Base-by-base conservation (phyloP, 73 alveolate species). In the Paramecium biaurelia region DNA sequence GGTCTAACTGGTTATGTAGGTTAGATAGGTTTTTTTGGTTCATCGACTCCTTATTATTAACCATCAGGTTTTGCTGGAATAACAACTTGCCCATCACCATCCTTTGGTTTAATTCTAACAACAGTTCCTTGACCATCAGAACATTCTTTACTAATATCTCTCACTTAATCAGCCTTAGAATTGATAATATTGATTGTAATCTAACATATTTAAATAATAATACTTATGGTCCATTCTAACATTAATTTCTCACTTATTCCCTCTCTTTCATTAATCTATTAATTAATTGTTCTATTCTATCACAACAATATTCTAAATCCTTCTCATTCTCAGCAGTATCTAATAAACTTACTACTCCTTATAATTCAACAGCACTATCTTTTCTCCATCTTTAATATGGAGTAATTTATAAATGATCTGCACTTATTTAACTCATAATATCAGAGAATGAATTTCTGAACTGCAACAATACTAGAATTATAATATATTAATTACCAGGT, bases 311-410 rank as follows among this genome's bases (percentile, higher is more conserved):
- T 11, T 79, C 26, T 20, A 26, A 23, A 8, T 79, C 90, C 4
- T 79, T 42, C 2, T 43, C 42, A 79, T 41, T 24, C 32, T 79
- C 56, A 20, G 90, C 90, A 20, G 35, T 30, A 45, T 79, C 90
- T 45, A 79, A 45, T 42, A 79, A 47, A 79, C 56, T 79, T 24
- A 79, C 45, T 45, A 30, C 76, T 43, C 90, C 90, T 79, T 79
- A 7, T 32, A 79, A 45, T 79, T 24, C 41, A 21, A 30, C 7
- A 1, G 74, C 56, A 30, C 90, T 42, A 24, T 79, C 70, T 38
- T 79, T 41, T 79, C 90, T 79, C 90, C 90, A 79, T 30, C 63
- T 24, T 34, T 79, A 26, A 79, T 79, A 79, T 8, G 72, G 90
- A 1, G 90, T 43, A 43, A 79, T 79, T 63, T 43, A n/a, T 24